Base-by-base conservation (phyloP, 257 asterid species). In the Nicotiana sylvestris region DNA sequence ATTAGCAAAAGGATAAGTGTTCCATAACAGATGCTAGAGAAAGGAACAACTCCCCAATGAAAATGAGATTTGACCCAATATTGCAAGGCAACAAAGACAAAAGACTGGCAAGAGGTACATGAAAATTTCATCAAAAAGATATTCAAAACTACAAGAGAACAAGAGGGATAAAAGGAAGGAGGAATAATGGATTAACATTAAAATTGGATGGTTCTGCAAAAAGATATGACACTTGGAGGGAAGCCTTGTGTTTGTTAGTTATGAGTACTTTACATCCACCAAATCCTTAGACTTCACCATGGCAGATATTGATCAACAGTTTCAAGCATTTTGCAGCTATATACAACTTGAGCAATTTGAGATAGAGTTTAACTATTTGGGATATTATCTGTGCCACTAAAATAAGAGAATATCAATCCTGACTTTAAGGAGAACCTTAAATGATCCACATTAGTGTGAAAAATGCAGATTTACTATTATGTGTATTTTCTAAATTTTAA, bases 171-270 rank as follows among this genome's bases (percentile, higher is more conserved):
- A 35, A 49, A 74, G 7, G 43, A 74, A 49, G 80, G 15, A 7
- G 8, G 64, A 27, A 7, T 49, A 27, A 3, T 74, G 80, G 43
- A 74, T 74, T 6, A 49, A 12, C 80, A 49, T 27, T 74, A 49
- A 74, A 74, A 49, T 74, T 74, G 66, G 21, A 64, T 60, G 82
- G 82, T 35, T 21, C 72, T 78, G 82, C 61, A 21, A 39, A 15
- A 37, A 62, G 6, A 18, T 43, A 51, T 7, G 80, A 49, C 57
- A 61, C 35, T 79, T 58, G 70, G 6, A 13, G n/a, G 58, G 57
- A 21, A 79, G 4, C 9, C 29, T 61, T 79, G 3, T 21, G 70
- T 18, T 61, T 39, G 64, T 30, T 33, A 27, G 80, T 49, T 60
- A 37, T 5, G 2, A 0, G 5, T 39, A 25, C 39, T 61, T 79